phyloP scores from a whole-genome alignment of 1,284 basidiomycete species.

The Austroboletus olivaceoglutinosus region DNA sequence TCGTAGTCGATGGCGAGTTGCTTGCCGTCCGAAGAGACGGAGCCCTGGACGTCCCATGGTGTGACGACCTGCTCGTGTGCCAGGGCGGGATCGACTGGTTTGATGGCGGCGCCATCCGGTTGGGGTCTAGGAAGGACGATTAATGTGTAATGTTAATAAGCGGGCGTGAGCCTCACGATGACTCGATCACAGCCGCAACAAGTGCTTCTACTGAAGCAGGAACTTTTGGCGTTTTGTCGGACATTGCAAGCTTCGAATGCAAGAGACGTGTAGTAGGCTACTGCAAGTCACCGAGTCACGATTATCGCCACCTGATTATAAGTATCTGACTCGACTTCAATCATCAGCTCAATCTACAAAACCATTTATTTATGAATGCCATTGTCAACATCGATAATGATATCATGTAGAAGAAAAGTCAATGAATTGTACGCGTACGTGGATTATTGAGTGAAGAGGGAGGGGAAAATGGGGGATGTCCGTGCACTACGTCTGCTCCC shows the following conservation, averaged over 20 bases:
- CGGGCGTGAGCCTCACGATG: constrained; percentile 18
- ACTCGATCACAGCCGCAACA: constrained; percentile 10
- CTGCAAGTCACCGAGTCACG: constrained; percentile 3
- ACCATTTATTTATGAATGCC: constrained; percentile 7
- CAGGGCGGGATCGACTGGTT: constrained; percentile 32
- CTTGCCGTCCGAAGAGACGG: constrained; percentile 85
- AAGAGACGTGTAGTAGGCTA: background rate
- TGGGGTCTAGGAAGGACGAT: constrained; percentile 12
- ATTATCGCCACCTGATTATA: constrained; percentile 1
- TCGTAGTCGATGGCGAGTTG: constrained; percentile 95
- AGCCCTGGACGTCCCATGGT: constrained; percentile 97
- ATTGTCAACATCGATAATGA: constrained; percentile 28
- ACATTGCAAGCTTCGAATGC: constrained; percentile 11
- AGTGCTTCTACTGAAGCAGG: constrained; percentile 13
- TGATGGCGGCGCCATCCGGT: constrained; percentile 23
- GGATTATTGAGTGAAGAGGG: constrained; percentile 27
- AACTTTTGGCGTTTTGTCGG: constrained; percentile 4
- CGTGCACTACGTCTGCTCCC: constrained; percentile 42
- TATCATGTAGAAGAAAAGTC: constrained; percentile 27
- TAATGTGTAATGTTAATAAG: background rate
- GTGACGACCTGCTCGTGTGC: constrained; percentile 84
- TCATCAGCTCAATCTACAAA: background rate
- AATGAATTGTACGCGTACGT: constrained; percentile 25
- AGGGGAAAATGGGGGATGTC: constrained; percentile 31
- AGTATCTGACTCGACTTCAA: background rate